These are phyloP conservation scores for Amanita rubescens DNA, from an alignment of 768 basidiomycete species.

Conservation along the genomic window DNA sequence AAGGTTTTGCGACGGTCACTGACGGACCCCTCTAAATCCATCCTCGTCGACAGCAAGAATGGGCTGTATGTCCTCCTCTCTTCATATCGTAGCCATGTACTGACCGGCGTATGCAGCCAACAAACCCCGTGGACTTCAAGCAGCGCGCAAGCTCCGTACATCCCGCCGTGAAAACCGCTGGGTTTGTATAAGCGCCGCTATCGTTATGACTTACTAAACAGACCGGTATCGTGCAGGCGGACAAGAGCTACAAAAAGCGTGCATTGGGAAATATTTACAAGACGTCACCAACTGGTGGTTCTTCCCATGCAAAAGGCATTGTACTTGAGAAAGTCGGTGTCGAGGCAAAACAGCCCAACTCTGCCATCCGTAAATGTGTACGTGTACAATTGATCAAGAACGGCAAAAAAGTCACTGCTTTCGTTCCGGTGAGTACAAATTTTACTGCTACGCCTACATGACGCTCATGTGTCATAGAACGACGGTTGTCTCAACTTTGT, in stretches of 20 bases:
- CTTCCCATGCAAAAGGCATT: conserved; percentile 99
- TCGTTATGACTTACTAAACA: conserved; percentile 9
- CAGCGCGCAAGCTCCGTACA: conserved; percentile 95
- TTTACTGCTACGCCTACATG: conserved; percentile 1
- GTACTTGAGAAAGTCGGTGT: conserved; percentile 99
- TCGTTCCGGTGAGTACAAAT: conserved; percentile 80
- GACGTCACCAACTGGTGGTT: conserved; percentile 98
- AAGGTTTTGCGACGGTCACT: conserved; percentile 38
- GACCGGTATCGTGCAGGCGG: conserved; percentile 53
- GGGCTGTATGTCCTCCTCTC: conserved; percentile 63
- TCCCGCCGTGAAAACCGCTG: conserved; percentile 94
- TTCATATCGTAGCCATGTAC: conserved; percentile 8
- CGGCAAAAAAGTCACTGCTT: conserved; percentile 99
- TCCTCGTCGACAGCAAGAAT: conserved; percentile 61
- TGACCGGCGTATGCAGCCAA: conserved; percentile 51
- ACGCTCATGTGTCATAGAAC: conserved; percentile 42
- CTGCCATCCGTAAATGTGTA: conserved; percentile 99
- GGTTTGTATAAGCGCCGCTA: conserved; percentile 36
- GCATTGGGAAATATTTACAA: conserved; percentile 99
- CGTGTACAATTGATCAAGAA: conserved; percentile 99
- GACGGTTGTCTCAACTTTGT: conserved; percentile 98
- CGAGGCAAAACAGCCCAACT: conserved; percentile 99
- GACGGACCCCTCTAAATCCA: conserved; percentile 18
- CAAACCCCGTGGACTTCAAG: conserved; percentile 99
- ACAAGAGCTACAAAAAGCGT: conserved; percentile 98